phyloP scores from a whole-genome alignment of 192 early-diverging fungal genomes.

The Coemansia pectinata region DNA sequence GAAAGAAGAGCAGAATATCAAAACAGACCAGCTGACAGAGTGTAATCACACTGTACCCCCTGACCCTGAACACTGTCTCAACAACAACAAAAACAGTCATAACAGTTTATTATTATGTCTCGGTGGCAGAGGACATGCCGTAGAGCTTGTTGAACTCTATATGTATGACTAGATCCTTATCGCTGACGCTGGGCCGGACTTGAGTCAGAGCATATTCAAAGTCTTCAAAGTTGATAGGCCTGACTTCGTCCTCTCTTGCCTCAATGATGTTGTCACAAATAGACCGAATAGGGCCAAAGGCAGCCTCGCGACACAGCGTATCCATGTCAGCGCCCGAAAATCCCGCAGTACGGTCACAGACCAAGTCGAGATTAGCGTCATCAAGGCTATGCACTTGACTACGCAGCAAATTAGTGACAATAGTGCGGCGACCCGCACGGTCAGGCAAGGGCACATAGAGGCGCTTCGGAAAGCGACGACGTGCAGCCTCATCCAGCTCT shows the following conservation, averaged over 20 bases:
- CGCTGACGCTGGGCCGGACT: slow-evolving; percentile 81
- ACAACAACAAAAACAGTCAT: neutral
- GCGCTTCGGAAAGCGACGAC: slow-evolving; percentile 70
- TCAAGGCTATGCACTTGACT: slow-evolving; percentile 61
- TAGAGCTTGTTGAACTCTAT: slow-evolving; percentile 71
- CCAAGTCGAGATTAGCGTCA: slow-evolving; percentile 58
- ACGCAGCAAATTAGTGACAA: slow-evolving; percentile 66
- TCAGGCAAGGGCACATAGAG: slow-evolving; percentile 89
- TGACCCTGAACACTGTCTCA: too few relatives aligned
- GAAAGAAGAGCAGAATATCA: neutral
- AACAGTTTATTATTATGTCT: neutral
- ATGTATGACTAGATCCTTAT: slow-evolving; percentile 77
- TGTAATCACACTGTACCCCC: neutral
- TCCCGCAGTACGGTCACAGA: slow-evolving; percentile 70
- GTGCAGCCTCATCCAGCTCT: slow-evolving; percentile 92
- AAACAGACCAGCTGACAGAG: slow-evolving; percentile 7
- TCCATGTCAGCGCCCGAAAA: slow-evolving; percentile 92
- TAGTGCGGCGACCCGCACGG: slow-evolving; percentile 59
- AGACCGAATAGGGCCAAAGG: slow-evolving; percentile 72
- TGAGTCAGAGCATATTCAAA: slow-evolving; percentile 81
- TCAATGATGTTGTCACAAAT: slow-evolving; percentile 59
- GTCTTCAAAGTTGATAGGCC: slow-evolving; percentile 71
- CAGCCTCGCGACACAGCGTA: slow-evolving; percentile 75
- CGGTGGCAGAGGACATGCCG: slow-evolving; percentile 55
- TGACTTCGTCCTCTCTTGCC: slow-evolving; percentile 63